Evolutionary conservation across 495 filamentous ascomycete species (phyloP), one percentile per base, ranked within the genome.

Genomic region (Penicillium flavigenum): DNA sequence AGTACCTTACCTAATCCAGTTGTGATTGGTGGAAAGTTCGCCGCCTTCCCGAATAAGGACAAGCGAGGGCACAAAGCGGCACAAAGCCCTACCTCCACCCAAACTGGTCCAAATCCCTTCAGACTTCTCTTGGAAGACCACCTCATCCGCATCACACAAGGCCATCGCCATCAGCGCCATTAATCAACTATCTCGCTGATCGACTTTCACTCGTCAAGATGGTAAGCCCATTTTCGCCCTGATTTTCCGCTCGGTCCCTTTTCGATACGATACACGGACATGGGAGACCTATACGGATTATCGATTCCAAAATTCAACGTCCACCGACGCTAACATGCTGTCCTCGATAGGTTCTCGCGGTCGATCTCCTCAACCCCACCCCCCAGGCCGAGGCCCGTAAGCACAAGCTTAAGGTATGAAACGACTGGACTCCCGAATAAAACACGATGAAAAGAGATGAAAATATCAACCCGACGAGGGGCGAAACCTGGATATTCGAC

Each of bases 331-430:
- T 66, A 69, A 70, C 61, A 44, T 51, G 53, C n/a, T 57, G 47
- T 60, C 48, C 36, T 38, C 42, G n/a, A 57, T 73, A 98, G 94
- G 92, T 96, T 92, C 92, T 98, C 86, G 93, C 94, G 78, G 88
- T 97, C 84, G 94, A 98, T 87, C 92, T 98, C 66, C 89, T 98
- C 78, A 97, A 98, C 87, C 94, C 94, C 68, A 88, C 86, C 71
- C 91, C 94, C 73, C 89, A 89, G 72, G 85, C 91, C 71, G 94
- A 98, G 87, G 91, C 90, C 62, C 86, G 90, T 78, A 97, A 96
- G 86, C 94, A 98, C 87, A 98, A 98, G 89, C 88, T 98, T 67
- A 98, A 98, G 93, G 92, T 96, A 88, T 71, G 80, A 71, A 50
- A 45, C 45, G 44, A 43, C 54, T 51, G 52, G 29, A 51, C 41